A percentile compares a stretch with the other conserved stretches of the same genome.
Conservation (phyloP, 805 yeast genomes). For the Saccharomyces mikatae region DNA sequence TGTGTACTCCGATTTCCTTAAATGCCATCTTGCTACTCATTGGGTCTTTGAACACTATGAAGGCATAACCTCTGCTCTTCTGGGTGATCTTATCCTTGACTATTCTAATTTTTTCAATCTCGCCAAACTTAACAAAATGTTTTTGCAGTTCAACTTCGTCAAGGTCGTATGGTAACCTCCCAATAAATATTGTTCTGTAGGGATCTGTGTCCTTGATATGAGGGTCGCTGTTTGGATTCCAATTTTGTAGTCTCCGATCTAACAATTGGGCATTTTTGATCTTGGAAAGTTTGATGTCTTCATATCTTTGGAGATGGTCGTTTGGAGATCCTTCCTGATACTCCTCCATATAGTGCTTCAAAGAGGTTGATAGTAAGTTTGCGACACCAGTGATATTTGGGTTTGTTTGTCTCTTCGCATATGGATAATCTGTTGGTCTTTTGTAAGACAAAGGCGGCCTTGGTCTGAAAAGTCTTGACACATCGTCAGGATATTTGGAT, state of each 20-base stretch:
- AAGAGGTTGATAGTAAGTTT: constrained; percentile 16
- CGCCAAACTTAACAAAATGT: constrained; percentile 58
- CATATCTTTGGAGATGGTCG: constrained; percentile 17
- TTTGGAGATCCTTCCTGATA: constrained; percentile 20
- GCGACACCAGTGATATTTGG: constrained; percentile 41
- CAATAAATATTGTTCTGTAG: constrained; percentile 66
- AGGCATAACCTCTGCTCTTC: constrained; percentile 68
- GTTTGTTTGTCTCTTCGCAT: constrained; percentile 40
- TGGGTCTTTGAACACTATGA: constrained; percentile 59
- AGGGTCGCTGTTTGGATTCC: constrained; percentile 54
- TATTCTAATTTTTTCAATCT: constrained; percentile 53
- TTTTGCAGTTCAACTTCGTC: constrained; percentile 63
- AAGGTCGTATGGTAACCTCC: constrained; percentile 55
- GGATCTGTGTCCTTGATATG: constrained; percentile 61
- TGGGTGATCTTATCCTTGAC: constrained; percentile 46
- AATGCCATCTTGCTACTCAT: constrained; percentile 55
- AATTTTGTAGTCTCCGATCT: constrained; percentile 31
- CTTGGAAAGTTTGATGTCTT: constrained; percentile 12
- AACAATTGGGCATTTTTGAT: constrained; percentile 25
- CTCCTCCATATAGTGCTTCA: constrained; percentile 24
- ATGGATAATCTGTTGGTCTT: constrained; percentile 43
- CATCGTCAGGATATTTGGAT: constrained; percentile 35
- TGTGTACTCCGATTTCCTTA: constrained; percentile 40
- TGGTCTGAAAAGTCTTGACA: constrained; percentile 39
- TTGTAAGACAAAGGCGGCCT: constrained; percentile 47